A percentile compares a stretch with the other conserved stretches of the same genome.
phyloP scores from a whole-genome alignment of 352 stramenopile species.

The Stramenopiles sp. region DNA sequence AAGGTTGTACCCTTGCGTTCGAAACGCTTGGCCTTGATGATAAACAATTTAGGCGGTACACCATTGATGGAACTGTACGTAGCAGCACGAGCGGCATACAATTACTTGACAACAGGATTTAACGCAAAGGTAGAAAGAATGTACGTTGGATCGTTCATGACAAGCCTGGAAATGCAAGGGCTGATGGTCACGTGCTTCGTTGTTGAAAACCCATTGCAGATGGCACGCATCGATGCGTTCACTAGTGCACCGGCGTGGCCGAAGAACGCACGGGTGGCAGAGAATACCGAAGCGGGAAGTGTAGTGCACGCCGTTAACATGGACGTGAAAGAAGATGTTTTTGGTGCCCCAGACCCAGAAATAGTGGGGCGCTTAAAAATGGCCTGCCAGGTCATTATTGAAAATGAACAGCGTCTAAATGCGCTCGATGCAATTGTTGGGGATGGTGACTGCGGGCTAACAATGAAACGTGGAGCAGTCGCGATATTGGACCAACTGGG shows the following conservation, averaged over 20 bases:
- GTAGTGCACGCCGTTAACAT: too few relatives aligned
- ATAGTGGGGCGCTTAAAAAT: constrained; percentile 27
- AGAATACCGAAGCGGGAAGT: not conserved
- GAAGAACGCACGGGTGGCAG: not conserved
- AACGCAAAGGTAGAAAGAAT: constrained; percentile 54
- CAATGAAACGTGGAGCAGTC: constrained; percentile 72
- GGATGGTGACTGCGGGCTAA: constrained; percentile 88
- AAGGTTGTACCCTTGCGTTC: constrained; percentile 30
- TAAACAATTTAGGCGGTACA: constrained; percentile 86
- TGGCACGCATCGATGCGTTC: constrained; percentile 16
- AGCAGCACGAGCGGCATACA: constrained; percentile 50
- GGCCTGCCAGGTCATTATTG: constrained; percentile 50
- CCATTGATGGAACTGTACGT: constrained; percentile 87
- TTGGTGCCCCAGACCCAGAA: too few relatives aligned
- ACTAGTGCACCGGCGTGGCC: constrained; percentile 21
- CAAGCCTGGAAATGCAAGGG: constrained; percentile 85
- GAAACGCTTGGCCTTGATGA: constrained; percentile 47
- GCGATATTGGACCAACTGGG: constrained; percentile 42
- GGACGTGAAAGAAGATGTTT: not conserved
- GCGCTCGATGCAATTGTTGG: constrained; percentile 83
- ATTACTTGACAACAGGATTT: constrained; percentile 33
- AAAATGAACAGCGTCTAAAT: constrained; percentile 66
- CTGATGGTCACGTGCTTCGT: constrained; percentile 66
- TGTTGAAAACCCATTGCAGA: constrained; percentile 37
- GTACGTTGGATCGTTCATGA: constrained; percentile 85